Conservation (phyloP, 129 eudicot genomes). For the Flaveria linearis region DNA sequence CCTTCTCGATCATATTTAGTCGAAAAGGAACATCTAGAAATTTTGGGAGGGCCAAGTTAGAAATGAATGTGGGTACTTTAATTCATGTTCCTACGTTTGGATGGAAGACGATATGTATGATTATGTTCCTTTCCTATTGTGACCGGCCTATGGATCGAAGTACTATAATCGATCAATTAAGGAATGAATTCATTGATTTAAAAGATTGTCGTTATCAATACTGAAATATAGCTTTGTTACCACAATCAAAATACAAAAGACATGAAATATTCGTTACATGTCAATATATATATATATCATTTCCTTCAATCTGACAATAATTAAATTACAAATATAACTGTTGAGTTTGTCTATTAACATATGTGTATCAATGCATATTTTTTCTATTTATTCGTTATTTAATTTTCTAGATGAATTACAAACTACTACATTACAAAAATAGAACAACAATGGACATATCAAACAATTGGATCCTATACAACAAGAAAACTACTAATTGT, state of each 20-base stretch:
- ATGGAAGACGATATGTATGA: no score
- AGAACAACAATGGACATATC: neutral
- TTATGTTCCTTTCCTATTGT: no score
- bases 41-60: neutral
- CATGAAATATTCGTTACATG: conserved; percentile 23
- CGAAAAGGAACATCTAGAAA: neutral
- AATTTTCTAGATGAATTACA: conserved; percentile 10
- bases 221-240: conserved; percentile 28
- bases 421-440: conserved; percentile 14
- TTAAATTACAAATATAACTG: conserved; percentile 22
- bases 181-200: neutral
- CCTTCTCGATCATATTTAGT: neutral
- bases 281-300: conserved; percentile 20
- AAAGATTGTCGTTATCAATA: conserved; percentile 27
- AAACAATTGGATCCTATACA: conserved; percentile 12
- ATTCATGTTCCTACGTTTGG: neutral
- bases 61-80: neutral
- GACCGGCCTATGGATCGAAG: no score
- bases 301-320: conserved; percentile 23
- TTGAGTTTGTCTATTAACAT: conserved; percentile 11
- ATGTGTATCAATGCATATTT: conserved; percentile 2
- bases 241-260: conserved; percentile 27
- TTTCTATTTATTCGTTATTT: neutral
- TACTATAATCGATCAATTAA: neutral
- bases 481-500: conserved; percentile 7